Evolutionary conservation across 2,329 filamentous ascomycete genomes (phyloP), one percentile per base, ranked within the genome.

Genomic region (Fusarium tjaetaba): DNA sequence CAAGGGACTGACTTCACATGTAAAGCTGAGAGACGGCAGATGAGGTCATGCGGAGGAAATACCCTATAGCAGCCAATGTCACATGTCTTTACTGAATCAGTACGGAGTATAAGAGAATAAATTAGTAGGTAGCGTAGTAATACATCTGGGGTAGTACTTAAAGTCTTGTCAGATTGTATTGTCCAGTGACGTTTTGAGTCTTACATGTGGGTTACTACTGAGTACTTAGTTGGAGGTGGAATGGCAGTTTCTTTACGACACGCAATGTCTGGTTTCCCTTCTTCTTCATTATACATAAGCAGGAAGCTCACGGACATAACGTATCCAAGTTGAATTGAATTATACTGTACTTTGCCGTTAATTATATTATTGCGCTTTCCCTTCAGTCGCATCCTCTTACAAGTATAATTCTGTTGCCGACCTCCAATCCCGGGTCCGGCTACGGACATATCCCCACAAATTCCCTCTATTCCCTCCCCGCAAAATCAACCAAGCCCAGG

Each of bases 1-100:
- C 45, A 53, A 34, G 58, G 49, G 68, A 32, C 53, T 38, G 55
- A 58, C 68, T 80, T 80, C 79, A 80, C 79, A 80, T 80, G 79
- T 77, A 72, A 77, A 55, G 42, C 42, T 56, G 49, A 46, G 57
- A 20, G 30, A 73, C 46, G 48, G 48, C 49, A 71, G 66, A 78
- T 78, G 74, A 76, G 72, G 77, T 79, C 78, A 80, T 78, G 78
- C 63, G 77, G 61, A 68, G 63, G 58, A 63, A 57, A 14, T 51
- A 49, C 41, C 41, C 41, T 59, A 58, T 30, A 51, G 32, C 55
- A 59, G 46, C 43, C 56, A 38, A 68, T 74, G 39, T 75, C 72
- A 75, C 72, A 75, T 75, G 72, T 38, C 39, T 65, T 36, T 41
- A 20, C 30, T 34, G 10, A 28, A 39, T 43, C 20, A 36, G 26